Conservation (phyloP, 2,329 filamentous ascomycete genomes). For the Albifimbria verrucaria region DNA sequence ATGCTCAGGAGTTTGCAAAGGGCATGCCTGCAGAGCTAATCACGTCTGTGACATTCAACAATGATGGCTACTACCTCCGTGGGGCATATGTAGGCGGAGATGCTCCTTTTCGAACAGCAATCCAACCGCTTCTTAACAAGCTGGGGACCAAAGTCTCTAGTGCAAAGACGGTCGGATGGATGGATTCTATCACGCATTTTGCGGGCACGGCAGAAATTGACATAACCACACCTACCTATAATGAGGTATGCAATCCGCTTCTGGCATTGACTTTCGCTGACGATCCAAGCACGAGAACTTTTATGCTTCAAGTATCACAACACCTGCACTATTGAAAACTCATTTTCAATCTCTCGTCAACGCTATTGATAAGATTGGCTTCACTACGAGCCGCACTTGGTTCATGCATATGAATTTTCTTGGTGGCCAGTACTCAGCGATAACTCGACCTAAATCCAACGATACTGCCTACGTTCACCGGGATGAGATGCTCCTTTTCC, state of each 20-base stretch:
- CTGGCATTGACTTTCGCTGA: background rate
- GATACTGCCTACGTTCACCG: background rate
- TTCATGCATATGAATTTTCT: background rate
- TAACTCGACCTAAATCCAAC: background rate
- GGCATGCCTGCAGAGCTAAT: background rate
- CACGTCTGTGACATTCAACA: background rate
- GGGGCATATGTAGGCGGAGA: background rate
- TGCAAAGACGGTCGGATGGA: background rate
- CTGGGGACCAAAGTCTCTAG: background rate
- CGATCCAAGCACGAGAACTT: background rate
- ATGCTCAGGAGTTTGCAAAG: background rate
- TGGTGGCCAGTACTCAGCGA: background rate
- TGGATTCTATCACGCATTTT: background rate
- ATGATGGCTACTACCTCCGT: background rate
- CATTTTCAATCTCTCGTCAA: background rate
- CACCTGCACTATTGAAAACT: background rate
- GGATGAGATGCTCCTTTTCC: background rate
- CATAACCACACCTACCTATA: slow-evolving; percentile 10
- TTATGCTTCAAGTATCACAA: background rate
- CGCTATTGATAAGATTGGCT: background rate
- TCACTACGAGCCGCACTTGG: background rate
- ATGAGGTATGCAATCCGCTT: background rate
- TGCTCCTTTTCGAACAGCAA: background rate
- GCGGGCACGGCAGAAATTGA: background rate
- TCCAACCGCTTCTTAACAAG: background rate